Evolutionary conservation across 352 stramenopile species (phyloP).

Genomic region (Plasmopara muralis): DNA sequence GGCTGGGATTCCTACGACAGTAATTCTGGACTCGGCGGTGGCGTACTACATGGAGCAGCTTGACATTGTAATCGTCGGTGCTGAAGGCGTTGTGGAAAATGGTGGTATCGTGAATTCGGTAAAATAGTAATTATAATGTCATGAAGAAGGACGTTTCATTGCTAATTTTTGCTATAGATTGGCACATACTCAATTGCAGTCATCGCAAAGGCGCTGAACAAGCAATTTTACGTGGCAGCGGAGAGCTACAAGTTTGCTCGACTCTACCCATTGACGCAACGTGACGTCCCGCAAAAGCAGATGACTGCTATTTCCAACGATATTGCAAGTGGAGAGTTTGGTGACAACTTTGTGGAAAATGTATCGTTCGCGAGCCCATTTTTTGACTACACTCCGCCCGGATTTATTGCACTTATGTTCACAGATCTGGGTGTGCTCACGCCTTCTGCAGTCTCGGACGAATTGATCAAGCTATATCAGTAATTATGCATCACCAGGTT

Average conservation of each 20-base stretch:
- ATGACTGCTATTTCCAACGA: constrained; percentile 37
- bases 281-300: constrained; percentile 86
- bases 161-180: constrained; percentile 41
- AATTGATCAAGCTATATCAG: constrained; percentile 98
- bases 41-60: constrained; percentile 95
- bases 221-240: constrained; percentile 97
- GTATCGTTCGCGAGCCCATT: constrained; percentile 86
- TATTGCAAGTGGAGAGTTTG: constrained; percentile 21
- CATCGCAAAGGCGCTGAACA: constrained; percentile 92
- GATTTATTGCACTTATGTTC: constrained; percentile 98
- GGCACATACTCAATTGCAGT: constrained; percentile 94
- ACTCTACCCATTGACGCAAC: constrained; percentile 96
- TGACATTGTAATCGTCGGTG: constrained; percentile 94
- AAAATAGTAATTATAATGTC: background rate
- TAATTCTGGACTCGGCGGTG: constrained; percentile 94
- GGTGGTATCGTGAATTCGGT: constrained; percentile 97
- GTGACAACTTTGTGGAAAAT: constrained; percentile 33
- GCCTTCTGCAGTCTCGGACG: constrained; percentile 96
- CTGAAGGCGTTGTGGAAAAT: constrained; percentile 96
- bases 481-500: constrained; percentile 37
- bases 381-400: constrained; percentile 96
- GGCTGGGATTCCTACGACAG: constrained; percentile 89
- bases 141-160: background rate
- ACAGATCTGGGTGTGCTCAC: constrained; percentile 97
- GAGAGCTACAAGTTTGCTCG: constrained; percentile 99